Evolutionary conservation across 805 yeast genomes (phyloP), one percentile per base, ranked within the genome.

Genomic region (Kodamaea leandrae): DNA sequence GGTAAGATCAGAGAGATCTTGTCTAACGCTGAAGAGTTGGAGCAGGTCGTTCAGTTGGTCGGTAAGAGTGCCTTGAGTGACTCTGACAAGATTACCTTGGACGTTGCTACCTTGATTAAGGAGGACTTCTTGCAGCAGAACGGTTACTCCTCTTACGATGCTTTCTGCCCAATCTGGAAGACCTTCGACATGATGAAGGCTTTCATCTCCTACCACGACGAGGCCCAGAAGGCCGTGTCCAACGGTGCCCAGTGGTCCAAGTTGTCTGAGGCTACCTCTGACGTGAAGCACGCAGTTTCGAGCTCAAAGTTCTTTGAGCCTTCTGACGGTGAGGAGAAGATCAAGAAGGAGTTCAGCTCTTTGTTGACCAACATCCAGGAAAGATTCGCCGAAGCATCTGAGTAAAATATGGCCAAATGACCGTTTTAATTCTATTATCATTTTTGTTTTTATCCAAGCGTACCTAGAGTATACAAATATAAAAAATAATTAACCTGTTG

Each of bases 111-210:
- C 20, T 78, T 93, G 64, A 83, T 93, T 68, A 93, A 93, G 69
- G 99, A 93, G 68, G 99, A 93, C 70, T 93, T 93, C 82, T 77
- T 93, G 64, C 99, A 93, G 73, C 99, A 93, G 75, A 93, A 93
- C 71, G 99, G 99, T 72, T 93, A 93, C 73, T 93, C 99, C 35
- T 74, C 96, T 32, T 93, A 93, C 63, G 99, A 93, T 69, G 96
- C 96, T 27, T 93, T 89, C 85, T 93, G 99, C 72, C 99, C 99
- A 52, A 86, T 93, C 60, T 93, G 99, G 99, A 93, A 93, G 77
- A 93, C 99, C 35, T 84, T 79, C 55, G 93, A 87, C 64, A 93
- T 93, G 99, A 90, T 93, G 98, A 89, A 86, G 67, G 83, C 90
- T 8, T 93, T 93, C 58, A 80, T 90, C 45, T 68, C 89, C 25